Evolutionary conservation across 441 rosid genomes (phyloP).

Genomic region (Breynia disticha): DNA sequence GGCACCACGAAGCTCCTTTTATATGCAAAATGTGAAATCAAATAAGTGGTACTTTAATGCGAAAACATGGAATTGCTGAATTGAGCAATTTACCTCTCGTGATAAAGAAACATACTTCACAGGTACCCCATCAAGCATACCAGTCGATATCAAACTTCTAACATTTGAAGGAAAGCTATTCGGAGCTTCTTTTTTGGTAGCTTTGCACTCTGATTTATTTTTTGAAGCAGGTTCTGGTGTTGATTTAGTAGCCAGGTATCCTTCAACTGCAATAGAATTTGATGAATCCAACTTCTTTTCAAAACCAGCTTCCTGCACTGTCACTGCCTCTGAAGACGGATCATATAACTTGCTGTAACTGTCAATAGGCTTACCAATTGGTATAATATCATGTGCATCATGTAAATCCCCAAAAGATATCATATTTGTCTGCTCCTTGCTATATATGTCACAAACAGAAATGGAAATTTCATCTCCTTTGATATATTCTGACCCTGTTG

Average conservation of each 20-base stretch:
- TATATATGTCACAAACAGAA: slow-evolving; percentile 23
- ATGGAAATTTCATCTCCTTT: slow-evolving; percentile 27
- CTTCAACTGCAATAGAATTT: slow-evolving; percentile 19
- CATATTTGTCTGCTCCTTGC: slow-evolving; percentile 40
- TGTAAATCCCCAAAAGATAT: slow-evolving; percentile 55
- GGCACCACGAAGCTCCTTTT: slow-evolving; percentile 38
- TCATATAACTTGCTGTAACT: slow-evolving; percentile 32
- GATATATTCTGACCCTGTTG: slow-evolving; percentile 26
- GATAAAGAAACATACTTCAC: slow-evolving; percentile 66
- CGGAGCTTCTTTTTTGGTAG: slow-evolving; percentile 38
- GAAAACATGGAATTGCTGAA: slow-evolving; percentile 2
- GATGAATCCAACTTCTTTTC: slow-evolving; percentile 25
- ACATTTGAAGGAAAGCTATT: slow-evolving; percentile 74
- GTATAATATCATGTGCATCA: slow-evolving; percentile 44
- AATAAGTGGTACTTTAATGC: background rate
- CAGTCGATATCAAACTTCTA: slow-evolving; percentile 70
- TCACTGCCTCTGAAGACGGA: slow-evolving; percentile 19
- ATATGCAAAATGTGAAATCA: slow-evolving; percentile 7
- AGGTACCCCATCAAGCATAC: slow-evolving; percentile 75
- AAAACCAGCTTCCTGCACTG: background rate
- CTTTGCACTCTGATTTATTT: slow-evolving; percentile 40
- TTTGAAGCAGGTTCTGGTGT: slow-evolving; percentile 31
- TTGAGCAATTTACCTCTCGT: slow-evolving; percentile 43
- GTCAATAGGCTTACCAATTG: slow-evolving; percentile 27
- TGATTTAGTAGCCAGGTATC: slow-evolving; percentile 21